Percentiles rank a stretch among this genome's conserved stretches.
Evolutionary conservation across 2,329 filamentous ascomycete genomes (phyloP).

Genomic region (Stachybotrys echinatus): DNA sequence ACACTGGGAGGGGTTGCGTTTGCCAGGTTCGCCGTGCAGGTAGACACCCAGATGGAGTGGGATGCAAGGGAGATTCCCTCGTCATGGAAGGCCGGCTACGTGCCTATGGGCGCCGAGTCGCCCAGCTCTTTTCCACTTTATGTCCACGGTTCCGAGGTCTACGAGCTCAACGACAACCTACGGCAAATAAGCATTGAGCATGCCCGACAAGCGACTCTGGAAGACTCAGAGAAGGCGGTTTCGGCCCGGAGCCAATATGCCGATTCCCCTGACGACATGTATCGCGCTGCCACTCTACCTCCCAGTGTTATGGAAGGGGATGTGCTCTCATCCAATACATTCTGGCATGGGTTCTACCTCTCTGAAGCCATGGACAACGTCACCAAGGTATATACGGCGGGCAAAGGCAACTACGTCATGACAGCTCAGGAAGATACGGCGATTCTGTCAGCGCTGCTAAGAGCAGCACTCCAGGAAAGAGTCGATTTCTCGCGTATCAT

Average conservation of each 20-base stretch:
- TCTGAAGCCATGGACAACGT: too few relatives aligned
- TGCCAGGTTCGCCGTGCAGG: slow-evolving; percentile 9
- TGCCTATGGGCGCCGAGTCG: slow-evolving; percentile 7
- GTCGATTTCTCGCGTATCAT: slow-evolving; percentile 10
- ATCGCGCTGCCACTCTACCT: slow-evolving; percentile 3
- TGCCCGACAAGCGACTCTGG: slow-evolving; percentile 4
- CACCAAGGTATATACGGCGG: too few relatives aligned
- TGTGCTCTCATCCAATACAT: slow-evolving; percentile 3
- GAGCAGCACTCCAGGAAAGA: too few relatives aligned
- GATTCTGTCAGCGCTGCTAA: too few relatives aligned
- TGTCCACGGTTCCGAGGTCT: slow-evolving; percentile 10
- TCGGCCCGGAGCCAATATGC: slow-evolving; percentile 7
- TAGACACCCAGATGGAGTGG: slow-evolving; percentile 10
- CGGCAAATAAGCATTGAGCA: slow-evolving; percentile 5
- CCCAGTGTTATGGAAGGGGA: slow-evolving; percentile 8
- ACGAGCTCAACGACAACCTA: slow-evolving; percentile 9
- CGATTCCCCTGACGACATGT: not conserved
- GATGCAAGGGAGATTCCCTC: slow-evolving; percentile 8
- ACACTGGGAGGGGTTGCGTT: slow-evolving; percentile 9
- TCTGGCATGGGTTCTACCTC: slow-evolving; percentile 5
- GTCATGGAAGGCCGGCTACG: slow-evolving; percentile 8
- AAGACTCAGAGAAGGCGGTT: slow-evolving; percentile 4
- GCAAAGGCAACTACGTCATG: too few relatives aligned
- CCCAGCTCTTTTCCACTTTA: slow-evolving; percentile 7
- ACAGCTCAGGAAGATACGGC: too few relatives aligned